phyloP scores from a whole-genome alignment of 2,329 filamentous ascomycete species.

The Scedosporium aurantiacum region DNA sequence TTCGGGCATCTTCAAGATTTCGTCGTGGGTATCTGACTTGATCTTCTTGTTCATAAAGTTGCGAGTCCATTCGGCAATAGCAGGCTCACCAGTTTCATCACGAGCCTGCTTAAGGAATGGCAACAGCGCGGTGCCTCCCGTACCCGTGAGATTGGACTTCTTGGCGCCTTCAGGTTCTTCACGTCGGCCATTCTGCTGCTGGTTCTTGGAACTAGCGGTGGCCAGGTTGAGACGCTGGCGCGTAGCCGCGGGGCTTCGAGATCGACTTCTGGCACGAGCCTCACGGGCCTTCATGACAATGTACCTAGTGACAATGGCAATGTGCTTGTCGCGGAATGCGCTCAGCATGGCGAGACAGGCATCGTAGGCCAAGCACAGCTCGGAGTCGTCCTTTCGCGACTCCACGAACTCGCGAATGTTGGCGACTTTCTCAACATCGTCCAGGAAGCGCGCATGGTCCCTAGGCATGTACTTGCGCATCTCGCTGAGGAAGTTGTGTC shows the following conservation, averaged over 20 bases:
- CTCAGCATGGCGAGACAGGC: conserved; percentile 66
- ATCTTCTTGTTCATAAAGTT: conserved; percentile 45
- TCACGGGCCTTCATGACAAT: conserved; percentile 83
- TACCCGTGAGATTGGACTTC: conserved; percentile 63
- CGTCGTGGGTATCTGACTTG: conserved; percentile 46
- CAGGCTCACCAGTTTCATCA: conserved; percentile 90
- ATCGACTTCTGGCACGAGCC: conserved; percentile 52
- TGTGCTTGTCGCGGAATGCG: conserved; percentile 80
- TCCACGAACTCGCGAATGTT: conserved; percentile 83
- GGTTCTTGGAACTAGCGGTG: conserved; percentile 37
- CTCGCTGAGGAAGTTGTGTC: conserved; percentile 85
- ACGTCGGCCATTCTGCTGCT: conserved; percentile 8
- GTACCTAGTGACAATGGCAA: conserved; percentile 91
- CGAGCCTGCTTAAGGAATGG: conserved; percentile 93
- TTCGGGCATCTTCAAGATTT: conserved; percentile 27
- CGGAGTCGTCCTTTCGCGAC: conserved; percentile 44
- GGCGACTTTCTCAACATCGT: conserved; percentile 65
- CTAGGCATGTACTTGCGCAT: conserved; percentile 98
- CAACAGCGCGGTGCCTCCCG: conserved; percentile 86
- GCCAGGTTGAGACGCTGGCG: conserved; percentile 50
- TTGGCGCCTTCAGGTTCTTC: conserved; percentile 18
- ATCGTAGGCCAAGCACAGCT: conserved; percentile 74
- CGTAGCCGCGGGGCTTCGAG: conserved; percentile 42
- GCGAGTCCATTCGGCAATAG: conserved; percentile 56
- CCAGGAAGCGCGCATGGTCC: conserved; percentile 77